Evolutionary conservation across 129 eudicot species (phyloP), one percentile per base, ranked within the genome.

Genomic region (Tagetes patula): DNA sequence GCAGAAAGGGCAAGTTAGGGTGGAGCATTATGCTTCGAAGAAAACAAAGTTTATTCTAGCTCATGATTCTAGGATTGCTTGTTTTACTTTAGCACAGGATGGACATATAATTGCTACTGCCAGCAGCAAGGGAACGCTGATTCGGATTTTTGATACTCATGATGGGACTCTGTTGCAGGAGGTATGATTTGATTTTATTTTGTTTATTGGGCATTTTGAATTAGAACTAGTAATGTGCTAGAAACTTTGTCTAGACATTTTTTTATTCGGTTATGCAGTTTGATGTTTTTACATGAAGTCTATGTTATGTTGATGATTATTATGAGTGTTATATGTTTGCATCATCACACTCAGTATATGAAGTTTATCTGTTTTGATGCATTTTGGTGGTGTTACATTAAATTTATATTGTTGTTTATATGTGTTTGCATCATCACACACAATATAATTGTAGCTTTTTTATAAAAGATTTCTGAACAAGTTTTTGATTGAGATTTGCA

Each of bases 81-180:
- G 96, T 53, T 86, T 94, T 58, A 53, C 92, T 8, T 84, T 94
- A 37, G 76, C 98, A 0, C 90, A 85, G 76, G 98, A 90, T 62
- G 96, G 97, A 39, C 78, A 79, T 27, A 49, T 90, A 68, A 78
- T 93, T 42, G 98, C 98, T 3, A 93, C 98, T 0, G 89, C 96
- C 0, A 93, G 98, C 76, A 79, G 84, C 1, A 93, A 93, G 75
- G 98, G 98, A 49, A 93, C 96, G 3, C 80, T 90, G 77, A 84
- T 90, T 48, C 69, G 98, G 68, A 81, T 94, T 66, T 94, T 78
- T 45, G 85, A 86, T 68, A 88, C 98, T 0, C 76, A 47, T 41
- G 98, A 94, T 65, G 96, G 97, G 11, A 84, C 93, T 3, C 74
- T 90, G 75, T 70, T 90, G 82, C 97, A 90, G 83, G 97, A 94